phyloP scores from a whole-genome alignment of 352 stramenopile species.

The Globisporangium mamillatum region DNA sequence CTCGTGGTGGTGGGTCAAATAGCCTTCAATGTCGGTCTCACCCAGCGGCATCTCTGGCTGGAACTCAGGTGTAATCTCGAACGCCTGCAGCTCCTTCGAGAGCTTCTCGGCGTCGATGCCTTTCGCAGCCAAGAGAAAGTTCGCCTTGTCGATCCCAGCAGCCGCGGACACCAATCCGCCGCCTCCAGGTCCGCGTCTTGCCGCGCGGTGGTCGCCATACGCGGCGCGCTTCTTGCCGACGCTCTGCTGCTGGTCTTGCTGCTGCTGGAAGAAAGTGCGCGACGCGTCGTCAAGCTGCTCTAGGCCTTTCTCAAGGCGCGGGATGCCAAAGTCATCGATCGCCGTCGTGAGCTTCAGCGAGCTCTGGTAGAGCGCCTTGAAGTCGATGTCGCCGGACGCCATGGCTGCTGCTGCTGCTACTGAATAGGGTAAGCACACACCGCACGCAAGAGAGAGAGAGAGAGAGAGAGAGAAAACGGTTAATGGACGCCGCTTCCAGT shows the following conservation, averaged over 20 bases:
- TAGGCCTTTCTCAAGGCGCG: constrained; percentile 72
- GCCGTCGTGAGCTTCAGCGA: constrained; percentile 83
- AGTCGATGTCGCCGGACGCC: constrained; percentile 54
- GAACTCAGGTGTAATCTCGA: constrained; percentile 73
- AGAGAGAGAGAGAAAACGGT: neutral
- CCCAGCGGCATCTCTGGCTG: constrained; percentile 79
- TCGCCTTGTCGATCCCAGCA: constrained; percentile 59
- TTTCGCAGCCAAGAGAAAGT: constrained; percentile 81
- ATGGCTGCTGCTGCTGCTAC: constrained; percentile 1
- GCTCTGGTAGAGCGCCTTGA: constrained; percentile 85
- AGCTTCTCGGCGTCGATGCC: constrained; percentile 88
- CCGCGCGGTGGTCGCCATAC: constrained; percentile 13
- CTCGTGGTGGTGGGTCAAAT: constrained; percentile 89
- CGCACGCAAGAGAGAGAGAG: neutral
- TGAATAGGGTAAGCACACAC: neutral
- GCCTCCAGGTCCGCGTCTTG: constrained; percentile 16
- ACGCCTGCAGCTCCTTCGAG: constrained; percentile 74
- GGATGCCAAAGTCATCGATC: constrained; percentile 71
- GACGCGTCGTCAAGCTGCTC: constrained; percentile 80
- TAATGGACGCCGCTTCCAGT: neutral
- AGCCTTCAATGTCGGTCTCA: constrained; percentile 84
- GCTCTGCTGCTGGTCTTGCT: constrained; percentile 15
- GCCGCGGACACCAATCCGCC: constrained; percentile 20
- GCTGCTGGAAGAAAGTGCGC: constrained; percentile 43
- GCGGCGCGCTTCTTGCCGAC: constrained; percentile 52